phyloP scores from a whole-genome alignment of 768 basidiomycete species.

The Boletus speciosus region DNA sequence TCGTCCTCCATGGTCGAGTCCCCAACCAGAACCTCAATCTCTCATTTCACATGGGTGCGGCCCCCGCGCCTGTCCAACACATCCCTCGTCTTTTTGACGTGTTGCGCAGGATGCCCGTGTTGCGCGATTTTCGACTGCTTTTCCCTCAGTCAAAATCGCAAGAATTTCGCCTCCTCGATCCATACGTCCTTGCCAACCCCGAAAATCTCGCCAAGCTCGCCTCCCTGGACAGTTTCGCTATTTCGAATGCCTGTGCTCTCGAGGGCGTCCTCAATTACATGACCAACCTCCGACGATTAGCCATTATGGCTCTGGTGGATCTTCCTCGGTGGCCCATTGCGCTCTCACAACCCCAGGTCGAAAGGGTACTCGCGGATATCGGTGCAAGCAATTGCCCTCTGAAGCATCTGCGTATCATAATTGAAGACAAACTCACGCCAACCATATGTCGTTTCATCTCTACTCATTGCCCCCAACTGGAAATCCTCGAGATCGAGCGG shows the following conservation, averaged over 20 bases:
- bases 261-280: slow-evolving; percentile 30
- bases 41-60: slow-evolving; percentile 13
- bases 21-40: slow-evolving; percentile 16
- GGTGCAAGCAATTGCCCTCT: slow-evolving; percentile 32
- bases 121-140: slow-evolving; percentile 31
- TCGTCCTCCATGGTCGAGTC: slow-evolving; percentile 30
- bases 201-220: slow-evolving; percentile 29
- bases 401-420: slow-evolving; percentile 33
- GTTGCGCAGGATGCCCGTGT: slow-evolving; percentile 27
- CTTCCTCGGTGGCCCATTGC: slow-evolving; percentile 37
- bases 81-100: slow-evolving; percentile 26
- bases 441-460: slow-evolving; percentile 29
- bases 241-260: slow-evolving; percentile 34
- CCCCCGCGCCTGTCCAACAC: background rate
- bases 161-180: slow-evolving; percentile 29
- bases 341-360: slow-evolving; percentile 32
- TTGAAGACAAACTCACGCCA: slow-evolving; percentile 36
- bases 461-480: slow-evolving; percentile 29
- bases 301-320: slow-evolving; percentile 33
- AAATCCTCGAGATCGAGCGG: slow-evolving; percentile 33
- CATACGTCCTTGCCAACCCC: slow-evolving; percentile 15
- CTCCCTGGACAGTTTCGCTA: slow-evolving; percentile 33
- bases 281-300: slow-evolving; percentile 27
- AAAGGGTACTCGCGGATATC: slow-evolving; percentile 27
- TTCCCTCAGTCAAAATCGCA: slow-evolving; percentile 29